Evolutionary conservation across 2,329 filamentous ascomycete genomes (phyloP), one percentile per base, ranked within the genome.

Genomic region (Shiraia sp.): DNA sequence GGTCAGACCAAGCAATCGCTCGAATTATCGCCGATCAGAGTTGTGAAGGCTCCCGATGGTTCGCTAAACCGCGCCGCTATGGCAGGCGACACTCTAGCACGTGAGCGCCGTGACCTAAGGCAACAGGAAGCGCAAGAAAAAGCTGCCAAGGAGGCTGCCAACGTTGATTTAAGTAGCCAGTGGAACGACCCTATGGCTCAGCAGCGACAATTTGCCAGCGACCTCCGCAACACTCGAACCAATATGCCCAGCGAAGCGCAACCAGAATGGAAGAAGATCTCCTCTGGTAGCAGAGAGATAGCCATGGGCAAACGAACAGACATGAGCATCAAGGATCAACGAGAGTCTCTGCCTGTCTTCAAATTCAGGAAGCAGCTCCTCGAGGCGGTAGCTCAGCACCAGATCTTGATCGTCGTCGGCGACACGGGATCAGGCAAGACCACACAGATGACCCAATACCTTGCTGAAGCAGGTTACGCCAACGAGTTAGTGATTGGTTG

Each of bases 141-240:
- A 72, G 74, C 81, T 28, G 86, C 90, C 15, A 83, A 93, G 47
- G 83, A 88, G 51, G 79, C 83, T 2, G 75, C 83, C 0, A 87
- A 90, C 59, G 87, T 93, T 23, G 90, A 97, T 59, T 75, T 99
- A 3, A 83, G 86, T 37, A 83, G 88, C 10, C 90, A 96, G 68
- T 99, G 95, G 95, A 87, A 96, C 43, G 93, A 99, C 66, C 93
- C 93, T 0, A 96, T 99, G 91, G 86, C 90, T 10, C 87, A 93
- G 51, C 83, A 91, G 65, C 81, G 87, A 40, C 86, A 93, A 53
- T 99, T 99, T 70, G 93, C 93, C 1, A 86, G 86, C 53, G 93
- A 97, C 53, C 68, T 97, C 35, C 82, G 89, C 40, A 86, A 82
- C 49, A 56, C 85, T 1, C 82, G 84, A 49, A 73, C 75, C 27